phyloP scores from a whole-genome alignment of 2,329 filamentous ascomycete genomes.

The Sporothrix inflata region DNA sequence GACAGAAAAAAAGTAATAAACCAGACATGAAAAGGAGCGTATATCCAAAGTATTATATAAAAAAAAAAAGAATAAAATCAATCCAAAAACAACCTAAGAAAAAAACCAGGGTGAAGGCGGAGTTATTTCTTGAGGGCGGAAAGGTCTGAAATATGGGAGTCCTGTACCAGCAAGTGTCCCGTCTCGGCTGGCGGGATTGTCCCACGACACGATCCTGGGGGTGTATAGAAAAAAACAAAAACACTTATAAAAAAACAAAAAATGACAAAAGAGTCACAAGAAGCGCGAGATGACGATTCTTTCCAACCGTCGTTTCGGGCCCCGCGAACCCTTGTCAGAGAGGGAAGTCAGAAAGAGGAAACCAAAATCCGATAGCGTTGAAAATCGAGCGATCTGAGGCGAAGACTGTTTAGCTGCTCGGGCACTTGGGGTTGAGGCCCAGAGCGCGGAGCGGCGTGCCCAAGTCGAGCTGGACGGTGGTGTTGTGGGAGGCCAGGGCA shows the following conservation, averaged over 20 bases:
- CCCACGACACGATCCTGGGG: not conserved
- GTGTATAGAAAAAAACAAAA: not conserved
- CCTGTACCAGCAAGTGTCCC: slow-evolving; percentile 17
- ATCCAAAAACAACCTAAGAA: not conserved
- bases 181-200: not conserved
- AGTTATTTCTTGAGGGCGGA: not conserved
- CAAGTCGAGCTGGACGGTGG: slow-evolving; percentile 58
- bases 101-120: not conserved
- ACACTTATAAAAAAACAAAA: not conserved
- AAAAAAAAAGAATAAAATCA: not conserved
- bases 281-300: not conserved
- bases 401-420: slow-evolving; percentile 1
- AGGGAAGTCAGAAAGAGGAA: not conserved
- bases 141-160: not conserved
- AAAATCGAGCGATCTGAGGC: not conserved
- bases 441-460: slow-evolving; percentile 47
- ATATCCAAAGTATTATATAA: slow-evolving; percentile 4
- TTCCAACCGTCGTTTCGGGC: too few species aligned
- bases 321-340: too few species aligned
- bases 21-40: not conserved
- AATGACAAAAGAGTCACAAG: not conserved
- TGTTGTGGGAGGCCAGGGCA: slow-evolving; percentile 55
- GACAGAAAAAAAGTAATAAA: not conserved
- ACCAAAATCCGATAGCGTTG: not conserved
- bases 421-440: slow-evolving; percentile 37